phyloP scores from a whole-genome alignment of 2,329 filamentous ascomycete genomes.

The Xylariaceae sp. region DNA sequence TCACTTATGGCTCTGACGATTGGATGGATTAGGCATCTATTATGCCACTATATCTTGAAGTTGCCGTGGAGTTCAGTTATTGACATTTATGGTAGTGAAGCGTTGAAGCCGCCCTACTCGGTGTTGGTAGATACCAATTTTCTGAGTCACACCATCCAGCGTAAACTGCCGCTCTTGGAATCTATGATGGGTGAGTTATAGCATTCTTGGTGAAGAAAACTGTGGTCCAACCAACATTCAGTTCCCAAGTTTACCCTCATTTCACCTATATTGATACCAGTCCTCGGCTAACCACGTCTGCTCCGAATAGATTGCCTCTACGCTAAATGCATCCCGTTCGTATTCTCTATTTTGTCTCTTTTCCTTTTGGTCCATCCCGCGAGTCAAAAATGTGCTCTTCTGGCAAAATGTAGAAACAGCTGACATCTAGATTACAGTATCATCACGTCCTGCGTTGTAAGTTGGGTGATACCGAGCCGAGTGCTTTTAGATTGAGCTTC shows the following conservation, averaged over 20 bases:
- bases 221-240: background rate
- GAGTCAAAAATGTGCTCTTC: background rate
- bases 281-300: conserved; percentile 7
- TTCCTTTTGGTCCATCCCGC: too few relatives aligned
- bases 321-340: conserved; percentile 72
- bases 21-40: background rate
- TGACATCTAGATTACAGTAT: conserved; percentile 11
- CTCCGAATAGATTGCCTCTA: conserved; percentile 64
- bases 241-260: background rate
- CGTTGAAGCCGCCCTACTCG: conserved; percentile 74
- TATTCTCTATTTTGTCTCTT: conserved; percentile 51
- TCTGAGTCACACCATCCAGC: conserved; percentile 78
- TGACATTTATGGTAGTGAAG: conserved; percentile 48
- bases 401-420: background rate
- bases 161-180: conserved; percentile 81
- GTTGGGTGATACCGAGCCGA: background rate
- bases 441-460: conserved; percentile 19
- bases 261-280: background rate
- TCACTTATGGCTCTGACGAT: background rate
- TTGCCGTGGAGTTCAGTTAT: background rate
- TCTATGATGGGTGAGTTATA: conserved; percentile 56
- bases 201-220: background rate
- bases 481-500: background rate
- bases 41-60: background rate
- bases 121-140: conserved; percentile 66